Percentiles rank a stretch among this genome's conserved stretches.
These are phyloP conservation scores for Colletotrichum tropicale DNA, from an alignment of 2,329 filamentous ascomycete species.

Conservation along the genomic window DNA sequence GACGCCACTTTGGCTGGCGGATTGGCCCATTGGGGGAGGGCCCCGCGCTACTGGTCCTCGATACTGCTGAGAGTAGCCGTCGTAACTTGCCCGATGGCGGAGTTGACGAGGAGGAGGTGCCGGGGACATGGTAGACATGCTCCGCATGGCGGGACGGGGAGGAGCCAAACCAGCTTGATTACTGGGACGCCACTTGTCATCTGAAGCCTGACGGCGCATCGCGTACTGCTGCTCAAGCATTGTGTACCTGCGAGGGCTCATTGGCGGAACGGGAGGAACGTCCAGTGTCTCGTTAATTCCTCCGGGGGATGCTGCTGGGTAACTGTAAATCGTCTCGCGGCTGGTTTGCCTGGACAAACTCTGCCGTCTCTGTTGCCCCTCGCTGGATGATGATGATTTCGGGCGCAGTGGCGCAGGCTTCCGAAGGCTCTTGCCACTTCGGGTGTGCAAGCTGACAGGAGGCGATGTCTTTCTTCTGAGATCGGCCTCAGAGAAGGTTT, in stretches of 20 bases:
- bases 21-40: constrained; percentile 9
- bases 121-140: constrained; percentile 1
- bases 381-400: constrained; percentile 35
- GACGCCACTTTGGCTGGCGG: background rate
- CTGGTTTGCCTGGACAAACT: constrained; percentile 20
- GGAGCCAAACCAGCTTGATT: background rate
- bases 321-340: constrained; percentile 24
- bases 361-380: constrained; percentile 9
- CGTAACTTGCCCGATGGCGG: constrained; percentile 37
- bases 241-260: constrained; percentile 24
- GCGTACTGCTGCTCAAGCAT: constrained; percentile 5
- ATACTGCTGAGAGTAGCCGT: constrained; percentile 25
- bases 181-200: background rate
- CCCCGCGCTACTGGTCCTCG: constrained; percentile 15
- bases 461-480: constrained; percentile 38
- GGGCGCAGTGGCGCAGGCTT: constrained; percentile 37
- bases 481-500: constrained; percentile 29
- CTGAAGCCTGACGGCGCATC: constrained; percentile 1
- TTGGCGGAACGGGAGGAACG: constrained; percentile 25
- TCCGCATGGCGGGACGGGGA: background rate
- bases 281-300: constrained; percentile 12
- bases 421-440: constrained; percentile 35
- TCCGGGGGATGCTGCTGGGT: constrained; percentile 21
- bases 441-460: constrained; percentile 48
- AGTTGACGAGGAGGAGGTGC: constrained; percentile 23